phyloP scores from a whole-genome alignment of 805 yeast genomes.

The Starmerella cellae region DNA sequence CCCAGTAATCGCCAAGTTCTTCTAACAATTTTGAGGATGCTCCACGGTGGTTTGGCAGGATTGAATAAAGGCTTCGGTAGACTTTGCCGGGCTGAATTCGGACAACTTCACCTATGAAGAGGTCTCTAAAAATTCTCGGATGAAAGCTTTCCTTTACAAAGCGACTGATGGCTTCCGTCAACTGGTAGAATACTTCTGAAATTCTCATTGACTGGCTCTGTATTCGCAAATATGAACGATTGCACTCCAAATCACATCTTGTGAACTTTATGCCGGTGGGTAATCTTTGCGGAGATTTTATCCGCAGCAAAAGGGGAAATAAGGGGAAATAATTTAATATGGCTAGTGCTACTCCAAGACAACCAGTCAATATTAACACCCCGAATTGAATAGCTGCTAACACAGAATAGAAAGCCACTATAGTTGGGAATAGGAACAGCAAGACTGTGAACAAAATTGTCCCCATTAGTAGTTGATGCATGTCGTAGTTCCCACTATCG shows the following conservation, averaged over 20 bases:
- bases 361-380: constrained; percentile 36
- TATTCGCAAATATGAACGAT: constrained; percentile 23
- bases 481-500: constrained; percentile 69
- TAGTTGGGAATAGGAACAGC: constrained; percentile 72
- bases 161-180: constrained; percentile 18
- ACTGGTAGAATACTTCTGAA: constrained; percentile 38
- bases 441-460: constrained; percentile 74
- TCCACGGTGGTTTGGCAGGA: constrained; percentile 35
- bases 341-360: constrained; percentile 48
- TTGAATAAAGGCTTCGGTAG: constrained; percentile 40
- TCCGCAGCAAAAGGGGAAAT: constrained; percentile 62
- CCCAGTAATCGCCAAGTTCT: constrained; percentile 8
- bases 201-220: constrained; percentile 36
- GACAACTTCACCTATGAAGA: constrained; percentile 37
- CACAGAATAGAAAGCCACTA: constrained; percentile 64
- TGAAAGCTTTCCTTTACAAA: constrained; percentile 7
- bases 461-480: constrained; percentile 79
- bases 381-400: constrained; percentile 51
- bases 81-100: constrained; percentile 37
- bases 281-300: constrained; percentile 62
- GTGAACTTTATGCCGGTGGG: constrained; percentile 44
- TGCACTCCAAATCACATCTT: too few species aligned
- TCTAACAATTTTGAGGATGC: constrained; percentile 16
- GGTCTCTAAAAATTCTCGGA: constrained; percentile 29
- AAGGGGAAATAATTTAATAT: constrained; percentile 73